Evolutionary conservation across 2,329 filamentous ascomycete species (phyloP).

Genomic region (Chalaropsis ovoidea): DNA sequence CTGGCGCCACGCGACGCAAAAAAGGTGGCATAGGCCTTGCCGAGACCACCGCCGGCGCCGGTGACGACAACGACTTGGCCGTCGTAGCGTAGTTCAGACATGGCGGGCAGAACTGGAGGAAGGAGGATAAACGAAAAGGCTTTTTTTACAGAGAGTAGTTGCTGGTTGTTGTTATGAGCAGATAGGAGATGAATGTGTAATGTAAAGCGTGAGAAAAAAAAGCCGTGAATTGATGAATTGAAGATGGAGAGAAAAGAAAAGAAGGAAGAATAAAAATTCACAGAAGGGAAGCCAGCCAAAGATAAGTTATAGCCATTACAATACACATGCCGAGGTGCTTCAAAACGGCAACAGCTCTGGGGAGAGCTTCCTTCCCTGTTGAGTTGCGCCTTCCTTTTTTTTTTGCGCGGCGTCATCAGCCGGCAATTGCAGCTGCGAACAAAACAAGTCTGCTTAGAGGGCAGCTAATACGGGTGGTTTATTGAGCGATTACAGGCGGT

Average conservation of each 20-base stretch:
- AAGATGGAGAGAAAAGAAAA: neutral
- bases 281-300: neutral
- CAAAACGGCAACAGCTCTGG: conserved; percentile 2
- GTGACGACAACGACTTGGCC: conserved; percentile 77
- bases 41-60: conserved; percentile 68
- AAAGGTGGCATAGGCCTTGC: conserved; percentile 76
- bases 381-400: conserved; percentile 11
- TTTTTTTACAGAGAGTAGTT: neutral
- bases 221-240: no score
- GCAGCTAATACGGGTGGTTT: neutral
- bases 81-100: conserved; percentile 68
- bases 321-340: conserved; percentile 12
- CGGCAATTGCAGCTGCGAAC: neutral
- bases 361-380: conserved; percentile 5
- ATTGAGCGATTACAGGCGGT: neutral
- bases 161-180: neutral
- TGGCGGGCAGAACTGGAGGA: conserved; percentile 33
- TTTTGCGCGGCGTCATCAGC: neutral
- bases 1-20: conserved; percentile 86
- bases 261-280: neutral
- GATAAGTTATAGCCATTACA: neutral
- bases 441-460: neutral
- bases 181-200: neutral
- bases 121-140: neutral
- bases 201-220: no score